Conservation (phyloP, 1,284 basidiomycete genomes). For the Hemileia vastatrix region DNA sequence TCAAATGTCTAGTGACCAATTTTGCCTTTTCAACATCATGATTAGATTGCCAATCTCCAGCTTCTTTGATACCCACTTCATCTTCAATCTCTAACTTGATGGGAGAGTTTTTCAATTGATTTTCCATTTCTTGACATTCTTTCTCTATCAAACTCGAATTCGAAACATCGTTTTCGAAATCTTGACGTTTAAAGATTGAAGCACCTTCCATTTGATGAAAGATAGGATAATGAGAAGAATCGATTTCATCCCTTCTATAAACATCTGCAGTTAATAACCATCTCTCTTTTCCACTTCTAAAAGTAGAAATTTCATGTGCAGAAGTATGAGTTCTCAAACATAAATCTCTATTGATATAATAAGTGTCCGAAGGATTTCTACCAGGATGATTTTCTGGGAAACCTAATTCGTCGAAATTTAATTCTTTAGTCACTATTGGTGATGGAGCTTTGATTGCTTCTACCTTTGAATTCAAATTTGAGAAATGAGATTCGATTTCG, state of each 20-base stretch:
- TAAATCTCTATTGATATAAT: slow-evolving; percentile 79
- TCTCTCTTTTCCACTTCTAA: slow-evolving; percentile 60
- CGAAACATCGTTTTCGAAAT: slow-evolving; percentile 45
- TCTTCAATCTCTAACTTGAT: slow-evolving; percentile 69
- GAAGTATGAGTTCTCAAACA: slow-evolving; percentile 97
- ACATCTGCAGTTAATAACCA: slow-evolving; percentile 98
- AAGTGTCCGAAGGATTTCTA: slow-evolving; percentile 76
- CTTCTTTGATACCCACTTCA: slow-evolving; percentile 56
- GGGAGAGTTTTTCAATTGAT: slow-evolving; percentile 49
- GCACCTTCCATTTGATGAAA: slow-evolving; percentile 99
- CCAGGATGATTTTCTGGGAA: slow-evolving; percentile 92
- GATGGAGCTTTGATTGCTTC: slow-evolving; percentile 55
- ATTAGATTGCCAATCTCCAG: slow-evolving; percentile 68
- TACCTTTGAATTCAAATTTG: slow-evolving; percentile 41
- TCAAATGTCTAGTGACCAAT: slow-evolving; percentile 72
- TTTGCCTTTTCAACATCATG: slow-evolving; percentile 65
- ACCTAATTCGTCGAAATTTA: slow-evolving; percentile 96
- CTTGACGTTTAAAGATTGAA: slow-evolving; percentile 65
- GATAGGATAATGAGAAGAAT: slow-evolving; percentile 88
- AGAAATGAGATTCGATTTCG: slow-evolving; percentile 75
- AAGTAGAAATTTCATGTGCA: slow-evolving; percentile 91
- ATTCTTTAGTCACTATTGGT: slow-evolving; percentile 75
- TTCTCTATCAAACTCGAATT: slow-evolving; percentile 39
- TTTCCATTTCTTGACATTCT: slow-evolving; percentile 55
- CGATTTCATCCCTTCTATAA: slow-evolving; percentile 95